Percentiles rank a stretch among this genome's conserved stretches.
Evolutionary conservation across 495 filamentous ascomycete species (phyloP).

Genomic region (Trichodelitschia bisporula): DNA sequence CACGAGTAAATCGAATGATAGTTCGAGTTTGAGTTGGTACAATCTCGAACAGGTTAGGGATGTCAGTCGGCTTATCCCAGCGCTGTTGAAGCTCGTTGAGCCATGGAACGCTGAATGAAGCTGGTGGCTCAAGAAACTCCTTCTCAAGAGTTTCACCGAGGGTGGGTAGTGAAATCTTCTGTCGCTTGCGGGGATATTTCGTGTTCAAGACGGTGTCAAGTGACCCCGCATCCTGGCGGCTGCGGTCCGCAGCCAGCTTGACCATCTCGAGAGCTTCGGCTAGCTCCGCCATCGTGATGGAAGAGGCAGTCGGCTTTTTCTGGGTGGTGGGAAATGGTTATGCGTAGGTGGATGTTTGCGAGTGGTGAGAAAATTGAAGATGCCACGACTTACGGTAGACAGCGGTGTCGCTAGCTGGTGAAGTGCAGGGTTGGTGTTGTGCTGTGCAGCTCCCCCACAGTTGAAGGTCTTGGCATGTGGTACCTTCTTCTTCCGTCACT

Average conservation of each 20-base stretch:
- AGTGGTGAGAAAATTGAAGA: no score
- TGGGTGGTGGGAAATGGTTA: no score
- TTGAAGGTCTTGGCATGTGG: no score
- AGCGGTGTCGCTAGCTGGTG: no score
- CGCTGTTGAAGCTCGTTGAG: constrained; percentile 71
- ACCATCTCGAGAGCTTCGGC: constrained; percentile 1
- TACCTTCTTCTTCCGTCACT: no score
- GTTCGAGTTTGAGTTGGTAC: constrained; percentile 83
- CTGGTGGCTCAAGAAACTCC: constrained; percentile 55
- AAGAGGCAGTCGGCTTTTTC: no score
- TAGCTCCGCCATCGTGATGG: constrained; percentile 5
- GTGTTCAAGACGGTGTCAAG: constrained; percentile 33
- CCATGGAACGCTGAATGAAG: constrained; percentile 57
- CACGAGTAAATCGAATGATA: constrained; percentile 71
- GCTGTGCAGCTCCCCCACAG: no score
- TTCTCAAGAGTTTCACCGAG: constrained; percentile 45
- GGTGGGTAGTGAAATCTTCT: constrained; percentile 26
- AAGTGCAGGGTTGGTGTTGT: no score
- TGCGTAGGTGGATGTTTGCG: no score
- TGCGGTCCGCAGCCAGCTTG: constrained; percentile 7
- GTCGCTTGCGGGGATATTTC: constrained; percentile 31
- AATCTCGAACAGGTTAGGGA: constrained; percentile 56
- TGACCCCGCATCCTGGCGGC: no score
- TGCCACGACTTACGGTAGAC: no score
- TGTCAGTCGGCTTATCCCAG: constrained; percentile 61